These are phyloP conservation scores for Pachyrhizus erosus DNA, from an alignment of 306 rosid genomes.

Conservation along the genomic window DNA sequence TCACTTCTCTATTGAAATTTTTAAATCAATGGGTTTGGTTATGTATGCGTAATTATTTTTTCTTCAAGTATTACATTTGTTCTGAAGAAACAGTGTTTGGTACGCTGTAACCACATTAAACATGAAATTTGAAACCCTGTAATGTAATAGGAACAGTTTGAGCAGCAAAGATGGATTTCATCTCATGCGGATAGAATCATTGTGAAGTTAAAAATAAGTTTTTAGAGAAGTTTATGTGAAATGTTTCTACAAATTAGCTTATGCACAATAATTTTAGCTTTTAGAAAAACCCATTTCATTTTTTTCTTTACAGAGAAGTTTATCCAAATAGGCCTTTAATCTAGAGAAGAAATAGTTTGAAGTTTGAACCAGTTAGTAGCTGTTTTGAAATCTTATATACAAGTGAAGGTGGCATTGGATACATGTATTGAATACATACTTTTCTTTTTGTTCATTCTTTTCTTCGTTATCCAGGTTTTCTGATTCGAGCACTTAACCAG, in stretches of 20 bases:
- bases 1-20: no score
- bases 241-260: no score
- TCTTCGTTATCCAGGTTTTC: not conserved
- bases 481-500: not conserved
- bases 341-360: slow-evolving; percentile 14
- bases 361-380: slow-evolving; percentile 1
- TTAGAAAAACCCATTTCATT: no score
- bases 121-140: not conserved
- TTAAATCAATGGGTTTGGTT: no score
- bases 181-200: slow-evolving; percentile 10
- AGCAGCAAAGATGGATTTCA: slow-evolving; percentile 25
- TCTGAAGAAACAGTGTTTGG: no score
- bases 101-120: not conserved
- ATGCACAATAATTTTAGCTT: no score
- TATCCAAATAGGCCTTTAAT: not conserved
- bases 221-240: no score
- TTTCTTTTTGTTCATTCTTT: not conserved
- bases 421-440: not conserved
- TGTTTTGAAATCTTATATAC: slow-evolving; percentile 9
- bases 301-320: not conserved
- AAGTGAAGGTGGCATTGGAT: slow-evolving; percentile 8
- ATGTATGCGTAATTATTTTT: no score
- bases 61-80: no score
- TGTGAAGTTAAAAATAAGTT: no score
- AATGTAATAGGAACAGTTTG: slow-evolving; percentile 25